A percentile compares a stretch with the other conserved stretches of the same genome.
phyloP scores from a whole-genome alignment of 768 basidiomycete species.

The Mycena olivaceomarginata region DNA sequence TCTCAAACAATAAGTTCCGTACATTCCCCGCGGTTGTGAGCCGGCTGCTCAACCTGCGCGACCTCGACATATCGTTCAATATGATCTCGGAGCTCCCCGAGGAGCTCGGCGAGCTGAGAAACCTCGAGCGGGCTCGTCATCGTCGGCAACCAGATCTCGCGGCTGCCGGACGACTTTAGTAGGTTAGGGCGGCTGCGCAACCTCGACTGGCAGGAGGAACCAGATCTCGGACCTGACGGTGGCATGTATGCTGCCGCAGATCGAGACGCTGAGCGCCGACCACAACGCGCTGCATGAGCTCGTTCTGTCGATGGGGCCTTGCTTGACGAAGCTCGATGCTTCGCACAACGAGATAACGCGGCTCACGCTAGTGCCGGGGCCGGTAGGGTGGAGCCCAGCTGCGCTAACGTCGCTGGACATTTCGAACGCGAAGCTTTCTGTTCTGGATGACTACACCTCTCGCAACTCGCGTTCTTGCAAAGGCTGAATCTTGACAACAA shows the following conservation, averaged over 20 bases:
- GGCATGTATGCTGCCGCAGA: conserved; percentile 80
- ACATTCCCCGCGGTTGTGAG: conserved; percentile 84
- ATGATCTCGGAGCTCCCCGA: conserved; percentile 88
- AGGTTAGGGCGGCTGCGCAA: conserved; percentile 76
- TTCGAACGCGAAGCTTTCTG: conserved; percentile 91
- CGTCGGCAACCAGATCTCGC: conserved; percentile 89
- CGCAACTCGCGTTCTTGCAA: conserved; percentile 83
- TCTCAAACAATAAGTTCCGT: conserved; percentile 97
- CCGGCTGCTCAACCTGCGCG: conserved; percentile 81
- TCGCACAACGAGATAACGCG: conserved; percentile 94
- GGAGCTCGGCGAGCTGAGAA: conserved; percentile 80
- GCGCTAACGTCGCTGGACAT: conserved; percentile 88
- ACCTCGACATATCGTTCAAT: conserved; percentile 98
- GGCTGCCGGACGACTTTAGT: conserved; percentile 78
- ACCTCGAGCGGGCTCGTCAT: conserved; percentile 85
- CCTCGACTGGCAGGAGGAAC: conserved; percentile 93
- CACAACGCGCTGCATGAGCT: conserved; percentile 90
- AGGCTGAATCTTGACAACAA: conserved; percentile 90
- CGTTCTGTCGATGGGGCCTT: conserved; percentile 84
- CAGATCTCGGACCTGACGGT: conserved; percentile 84
- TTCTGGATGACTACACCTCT: conserved; percentile 86
- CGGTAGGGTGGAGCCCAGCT: conserved; percentile 65
- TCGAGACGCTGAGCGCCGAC: conserved; percentile 84
- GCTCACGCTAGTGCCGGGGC: conserved; percentile 75
- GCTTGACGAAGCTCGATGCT: conserved; percentile 80